Percentiles rank a stretch among this genome's conserved stretches.
phyloP scores from a whole-genome alignment of 2,329 filamentous ascomycete genomes.

The Paramyrothecium roridum region DNA sequence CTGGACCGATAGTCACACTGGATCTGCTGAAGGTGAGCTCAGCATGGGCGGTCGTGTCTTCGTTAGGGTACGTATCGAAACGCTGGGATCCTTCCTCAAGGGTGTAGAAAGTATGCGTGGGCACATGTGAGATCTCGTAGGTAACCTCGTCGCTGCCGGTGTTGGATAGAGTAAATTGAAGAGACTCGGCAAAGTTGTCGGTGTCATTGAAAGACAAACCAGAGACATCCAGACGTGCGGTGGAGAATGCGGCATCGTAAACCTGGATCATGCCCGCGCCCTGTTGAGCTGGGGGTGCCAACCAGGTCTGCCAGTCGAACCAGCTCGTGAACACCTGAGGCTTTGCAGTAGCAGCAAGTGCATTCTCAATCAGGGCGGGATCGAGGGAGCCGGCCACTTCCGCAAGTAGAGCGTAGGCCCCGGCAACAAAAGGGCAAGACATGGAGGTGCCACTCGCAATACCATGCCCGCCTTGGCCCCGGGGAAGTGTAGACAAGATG shows the following conservation, averaged over 20 bases:
- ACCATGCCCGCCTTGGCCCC: constrained; percentile 30
- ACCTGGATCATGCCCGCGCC: constrained; percentile 44
- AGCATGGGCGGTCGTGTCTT: not conserved
- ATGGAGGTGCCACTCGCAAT: constrained; percentile 45
- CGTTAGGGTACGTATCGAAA: not conserved
- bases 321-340: constrained; percentile 40
- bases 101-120: constrained; percentile 49
- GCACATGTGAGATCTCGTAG: constrained; percentile 45
- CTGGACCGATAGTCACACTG: not conserved
- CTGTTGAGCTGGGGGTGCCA: constrained; percentile 52
- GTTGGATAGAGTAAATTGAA: constrained; percentile 52
- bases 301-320: constrained; percentile 16
- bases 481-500: constrained; percentile 35
- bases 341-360: constrained; percentile 36
- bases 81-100: constrained; percentile 12
- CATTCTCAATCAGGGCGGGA: constrained; percentile 38
- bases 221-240: constrained; percentile 44
- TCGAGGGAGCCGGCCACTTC: constrained; percentile 40
- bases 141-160: constrained; percentile 41
- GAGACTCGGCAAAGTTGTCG: constrained; percentile 40
- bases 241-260: constrained; percentile 51
- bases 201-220: constrained; percentile 60
- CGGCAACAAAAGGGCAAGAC: constrained; percentile 40
- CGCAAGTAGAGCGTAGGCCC: constrained; percentile 32
- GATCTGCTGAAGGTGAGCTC: not conserved